Evolutionary conservation across 805 yeast genomes (phyloP).

Genomic region (Starmerella potacharoeniae): DNA sequence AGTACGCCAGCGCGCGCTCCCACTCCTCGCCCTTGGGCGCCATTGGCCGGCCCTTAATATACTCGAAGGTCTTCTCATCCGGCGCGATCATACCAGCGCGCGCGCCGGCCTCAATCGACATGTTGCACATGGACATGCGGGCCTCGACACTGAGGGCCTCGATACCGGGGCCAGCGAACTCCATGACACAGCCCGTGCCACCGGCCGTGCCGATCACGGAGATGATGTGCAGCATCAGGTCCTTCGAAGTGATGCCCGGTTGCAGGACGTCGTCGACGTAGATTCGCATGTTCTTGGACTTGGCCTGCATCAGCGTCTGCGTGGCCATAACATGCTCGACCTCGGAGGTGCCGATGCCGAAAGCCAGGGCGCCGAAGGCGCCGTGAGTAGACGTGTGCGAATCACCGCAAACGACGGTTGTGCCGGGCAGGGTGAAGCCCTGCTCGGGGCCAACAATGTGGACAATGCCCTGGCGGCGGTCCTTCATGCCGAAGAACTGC

Average conservation of each 20-base stretch:
- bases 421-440: constrained; percentile 96
- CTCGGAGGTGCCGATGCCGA: constrained; percentile 98
- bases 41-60: constrained; percentile 85
- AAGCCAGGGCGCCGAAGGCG: constrained; percentile 94
- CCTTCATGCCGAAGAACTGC: constrained; percentile 89
- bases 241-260: constrained; percentile 93
- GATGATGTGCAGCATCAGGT: constrained; percentile 83
- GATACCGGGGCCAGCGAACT: constrained; percentile 92
- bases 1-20: constrained; percentile 86
- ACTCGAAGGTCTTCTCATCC: constrained; percentile 77
- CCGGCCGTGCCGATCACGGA: constrained; percentile 98
- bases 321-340: constrained; percentile 98
- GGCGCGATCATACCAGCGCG: constrained; percentile 99
- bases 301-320: constrained; percentile 82
- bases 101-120: constrained; percentile 99
- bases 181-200: constrained; percentile 95
- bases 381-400: constrained; percentile 99
- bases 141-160: constrained; percentile 89
- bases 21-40: constrained; percentile 91
- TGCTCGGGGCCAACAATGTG: constrained; percentile 99
- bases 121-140: constrained; percentile 97
- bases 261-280: constrained; percentile 69
- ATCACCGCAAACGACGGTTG: constrained; percentile 98
- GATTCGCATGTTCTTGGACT: constrained; percentile 92
- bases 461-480: constrained; percentile 92